phyloP scores from a whole-genome alignment of 2,329 filamentous ascomycete species.

The Fusarium verticillioides region DNA sequence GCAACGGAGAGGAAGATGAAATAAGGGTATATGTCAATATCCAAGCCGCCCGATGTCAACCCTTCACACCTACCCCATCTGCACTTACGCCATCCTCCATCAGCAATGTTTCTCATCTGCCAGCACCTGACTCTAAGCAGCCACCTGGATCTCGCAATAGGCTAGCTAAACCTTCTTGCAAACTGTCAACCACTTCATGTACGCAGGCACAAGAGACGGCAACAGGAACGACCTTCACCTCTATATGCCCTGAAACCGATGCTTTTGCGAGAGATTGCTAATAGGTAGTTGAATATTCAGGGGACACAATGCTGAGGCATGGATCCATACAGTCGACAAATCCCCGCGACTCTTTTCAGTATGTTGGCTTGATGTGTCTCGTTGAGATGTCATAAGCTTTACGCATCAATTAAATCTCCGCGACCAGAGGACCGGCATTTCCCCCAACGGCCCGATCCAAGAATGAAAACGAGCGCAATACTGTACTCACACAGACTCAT shows the following conservation, averaged over 20 bases:
- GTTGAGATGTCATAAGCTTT: too few relatives aligned
- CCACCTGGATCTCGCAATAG: constrained; percentile 2
- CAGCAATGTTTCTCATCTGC: constrained; percentile 5
- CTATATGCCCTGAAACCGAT: too few relatives aligned
- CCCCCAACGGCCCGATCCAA: background rate
- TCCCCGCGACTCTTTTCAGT: too few relatives aligned
- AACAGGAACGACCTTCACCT: too few relatives aligned
- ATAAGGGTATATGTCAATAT: background rate
- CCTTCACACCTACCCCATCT: constrained; percentile 33
- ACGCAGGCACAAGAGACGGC: background rate
- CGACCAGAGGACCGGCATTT: background rate
- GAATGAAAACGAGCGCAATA: background rate
- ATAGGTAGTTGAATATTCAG: too few relatives aligned
- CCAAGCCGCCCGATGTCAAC: constrained; percentile 24
- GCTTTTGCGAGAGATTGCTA: too few relatives aligned
- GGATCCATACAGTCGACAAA: too few relatives aligned
- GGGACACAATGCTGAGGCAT: too few relatives aligned
- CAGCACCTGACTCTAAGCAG: background rate
- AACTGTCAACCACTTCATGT: background rate
- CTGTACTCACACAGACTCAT: background rate
- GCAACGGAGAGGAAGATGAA: too few relatives aligned
- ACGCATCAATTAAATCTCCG: background rate
- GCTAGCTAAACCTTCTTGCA: background rate
- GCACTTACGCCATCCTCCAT: constrained; percentile 10
- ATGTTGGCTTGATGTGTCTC: too few relatives aligned